Conservation (phyloP, 73 alveolate genomes). For the Blepharisma stoltei region DNA sequence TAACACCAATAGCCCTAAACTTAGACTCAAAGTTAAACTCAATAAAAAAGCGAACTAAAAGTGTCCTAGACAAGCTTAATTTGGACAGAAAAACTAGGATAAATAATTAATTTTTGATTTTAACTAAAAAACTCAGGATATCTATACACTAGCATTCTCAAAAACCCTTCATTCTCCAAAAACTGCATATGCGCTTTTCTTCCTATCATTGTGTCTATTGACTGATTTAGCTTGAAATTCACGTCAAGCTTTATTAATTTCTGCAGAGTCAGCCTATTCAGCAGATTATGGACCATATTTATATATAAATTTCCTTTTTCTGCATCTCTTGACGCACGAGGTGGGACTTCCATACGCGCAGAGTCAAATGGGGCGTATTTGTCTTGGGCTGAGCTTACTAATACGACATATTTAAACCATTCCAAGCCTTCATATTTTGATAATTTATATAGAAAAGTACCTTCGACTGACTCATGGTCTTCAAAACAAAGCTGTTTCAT, state of each 20-base stretch:
- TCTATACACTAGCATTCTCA: conserved; percentile 84
- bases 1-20: too few species aligned
- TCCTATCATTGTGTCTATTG: conserved; percentile 95
- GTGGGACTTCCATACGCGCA: conserved; percentile 85
- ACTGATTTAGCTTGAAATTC: conserved; percentile 88
- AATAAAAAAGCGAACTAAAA: too few species aligned
- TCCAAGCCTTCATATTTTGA: conserved; percentile 78
- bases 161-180: conserved; percentile 84
- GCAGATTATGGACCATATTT: conserved; percentile 85
- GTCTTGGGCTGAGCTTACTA: conserved; percentile 88
- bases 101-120: neutral
- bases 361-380: conserved; percentile 97
- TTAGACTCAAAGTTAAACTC: too few species aligned
- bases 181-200: conserved; percentile 97
- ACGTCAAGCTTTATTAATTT: conserved; percentile 87
- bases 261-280: conserved; percentile 65
- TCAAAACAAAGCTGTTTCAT: conserved; percentile 83
- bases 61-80: too few species aligned
- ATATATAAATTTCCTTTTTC: conserved; percentile 78
- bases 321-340: conserved; percentile 73
- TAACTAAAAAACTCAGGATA: conserved; percentile 83
- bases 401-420: conserved; percentile 90
- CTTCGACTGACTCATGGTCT: conserved; percentile 79
- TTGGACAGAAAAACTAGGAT: too few species aligned
- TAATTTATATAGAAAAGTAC: conserved; percentile 78